Percentiles rank a stretch among this genome's conserved stretches.
Evolutionary conservation across 2,329 filamentous ascomycete genomes (phyloP).

Genomic region (Ophiostoma perfectum): DNA sequence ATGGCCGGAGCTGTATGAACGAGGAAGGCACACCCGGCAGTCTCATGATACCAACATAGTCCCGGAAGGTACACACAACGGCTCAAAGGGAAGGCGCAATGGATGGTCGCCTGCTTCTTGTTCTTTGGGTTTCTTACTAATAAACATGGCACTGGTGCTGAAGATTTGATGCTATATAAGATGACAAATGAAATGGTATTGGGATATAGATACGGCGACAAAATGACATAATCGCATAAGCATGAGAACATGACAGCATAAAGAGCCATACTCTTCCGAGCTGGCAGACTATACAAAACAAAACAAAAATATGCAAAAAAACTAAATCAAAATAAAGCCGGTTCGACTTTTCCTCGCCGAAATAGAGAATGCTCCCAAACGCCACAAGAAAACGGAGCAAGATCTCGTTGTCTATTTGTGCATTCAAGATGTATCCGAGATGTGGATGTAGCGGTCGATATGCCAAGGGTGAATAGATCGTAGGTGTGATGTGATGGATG

Average conservation of each 20-base stretch:
- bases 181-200: conserved; percentile 8
- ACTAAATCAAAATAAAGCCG: neutral
- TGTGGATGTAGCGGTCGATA: neutral
- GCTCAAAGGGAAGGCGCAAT: neutral
- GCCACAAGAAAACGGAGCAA: neutral
- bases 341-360: neutral
- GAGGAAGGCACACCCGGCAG: neutral
- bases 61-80: neutral
- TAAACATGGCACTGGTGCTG: too few relatives aligned
- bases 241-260: conserved; percentile 5
- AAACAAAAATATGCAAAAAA: neutral
- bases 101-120: too few relatives aligned
- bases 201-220: neutral
- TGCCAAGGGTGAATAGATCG: neutral
- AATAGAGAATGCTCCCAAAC: neutral
- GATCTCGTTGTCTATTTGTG: too few relatives aligned
- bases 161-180: neutral
- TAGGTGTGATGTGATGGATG: neutral
- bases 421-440: neutral
- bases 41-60: neutral
- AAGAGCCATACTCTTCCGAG: neutral
- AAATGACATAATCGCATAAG: conserved; percentile 7
- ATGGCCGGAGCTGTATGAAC: neutral
- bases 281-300: neutral
- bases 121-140: too few relatives aligned